A percentile compares a stretch with the other conserved stretches of the same genome.
Evolutionary conservation across 2,329 filamentous ascomycete genomes (phyloP).

Genomic region (Hypoxylon sp.): DNA sequence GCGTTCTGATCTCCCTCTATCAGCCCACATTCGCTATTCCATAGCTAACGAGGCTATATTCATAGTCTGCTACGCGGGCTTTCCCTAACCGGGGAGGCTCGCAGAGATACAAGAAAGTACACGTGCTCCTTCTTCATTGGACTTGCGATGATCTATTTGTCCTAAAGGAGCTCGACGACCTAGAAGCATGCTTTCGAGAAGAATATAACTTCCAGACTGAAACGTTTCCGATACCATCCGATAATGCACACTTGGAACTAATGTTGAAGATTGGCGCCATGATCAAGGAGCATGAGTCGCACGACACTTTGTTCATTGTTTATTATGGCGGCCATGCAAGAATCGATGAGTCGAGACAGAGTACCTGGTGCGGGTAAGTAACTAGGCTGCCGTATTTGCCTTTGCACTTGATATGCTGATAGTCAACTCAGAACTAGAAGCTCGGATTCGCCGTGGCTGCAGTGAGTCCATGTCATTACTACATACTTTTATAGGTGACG

Average conservation of each 20-base stretch:
- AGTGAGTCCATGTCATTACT: conserved; percentile 57
- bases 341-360: conserved; percentile 72
- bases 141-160: conserved; percentile 71
- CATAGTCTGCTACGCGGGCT: conserved; percentile 67
- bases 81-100: conserved; percentile 70
- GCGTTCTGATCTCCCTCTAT: conserved; percentile 49
- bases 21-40: conserved; percentile 2
- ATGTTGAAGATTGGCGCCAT: conserved; percentile 70
- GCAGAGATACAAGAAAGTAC: conserved; percentile 70
- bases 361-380: conserved; percentile 72
- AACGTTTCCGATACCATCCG: conserved; percentile 70
- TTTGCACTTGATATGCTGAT: conserved; percentile 33
- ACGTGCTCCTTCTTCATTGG: conserved; percentile 70
- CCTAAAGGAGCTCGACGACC: conserved; percentile 69
- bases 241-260: conserved; percentile 71
- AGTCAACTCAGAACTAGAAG: conserved; percentile 61
- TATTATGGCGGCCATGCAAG: conserved; percentile 73
- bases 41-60: conserved; percentile 36
- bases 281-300: conserved; percentile 70
- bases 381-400: not conserved
- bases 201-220: conserved; percentile 71
- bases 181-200: conserved; percentile 68
- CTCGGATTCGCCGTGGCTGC: conserved; percentile 68
- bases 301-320: conserved; percentile 69
- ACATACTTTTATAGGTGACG: conserved; percentile 26